These are phyloP conservation scores for Verticillium isaacii DNA, from an alignment of 2,329 filamentous ascomycete genomes.

Conservation along the genomic window DNA sequence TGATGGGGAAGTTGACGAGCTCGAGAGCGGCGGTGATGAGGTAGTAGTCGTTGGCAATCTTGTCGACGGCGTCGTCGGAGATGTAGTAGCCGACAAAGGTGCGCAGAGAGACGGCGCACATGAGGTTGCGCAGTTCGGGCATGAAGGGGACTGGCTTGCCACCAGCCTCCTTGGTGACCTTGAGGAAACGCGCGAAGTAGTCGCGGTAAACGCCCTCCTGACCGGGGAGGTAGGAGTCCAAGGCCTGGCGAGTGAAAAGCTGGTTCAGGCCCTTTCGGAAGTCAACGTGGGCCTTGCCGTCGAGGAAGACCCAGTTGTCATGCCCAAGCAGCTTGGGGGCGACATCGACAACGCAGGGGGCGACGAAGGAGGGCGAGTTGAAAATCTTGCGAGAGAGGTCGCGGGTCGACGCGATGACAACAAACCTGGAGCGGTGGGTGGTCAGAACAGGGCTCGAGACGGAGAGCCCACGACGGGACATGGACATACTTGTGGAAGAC, in stretches of 20 bases:
- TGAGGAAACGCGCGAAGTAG: slow-evolving; percentile 77
- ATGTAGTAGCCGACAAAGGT: slow-evolving; percentile 98
- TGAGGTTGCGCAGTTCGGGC: slow-evolving; percentile 86
- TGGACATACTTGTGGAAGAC: slow-evolving; percentile 91
- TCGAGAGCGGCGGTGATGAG: slow-evolving; percentile 93
- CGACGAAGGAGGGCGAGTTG: slow-evolving; percentile 87
- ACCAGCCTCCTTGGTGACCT: slow-evolving; percentile 66
- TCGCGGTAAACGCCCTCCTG: slow-evolving; percentile 88
- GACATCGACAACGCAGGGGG: slow-evolving; percentile 92
- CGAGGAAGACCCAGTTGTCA: slow-evolving; percentile 95
- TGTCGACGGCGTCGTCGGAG: slow-evolving; percentile 82
- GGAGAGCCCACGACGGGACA: not conserved
- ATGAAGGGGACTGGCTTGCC: slow-evolving; percentile 83
- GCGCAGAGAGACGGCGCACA: slow-evolving; percentile 90
- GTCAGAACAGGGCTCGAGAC: slow-evolving; percentile 5
- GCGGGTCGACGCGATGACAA: slow-evolving; percentile 91
- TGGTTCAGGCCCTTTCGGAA: slow-evolving; percentile 96
- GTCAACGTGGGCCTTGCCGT: slow-evolving; percentile 91
- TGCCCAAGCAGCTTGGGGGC: slow-evolving; percentile 89
- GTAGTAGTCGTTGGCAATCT: slow-evolving; percentile 95
- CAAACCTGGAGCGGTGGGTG: slow-evolving; percentile 59
- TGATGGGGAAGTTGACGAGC: slow-evolving; percentile 97
- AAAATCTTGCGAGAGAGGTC: slow-evolving; percentile 96
- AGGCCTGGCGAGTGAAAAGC: slow-evolving; percentile 85
- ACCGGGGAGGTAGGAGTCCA: slow-evolving; percentile 83